These are phyloP conservation scores for Cladosporium phlei DNA, from an alignment of 2,329 filamentous ascomycete genomes.

Conservation along the genomic window DNA sequence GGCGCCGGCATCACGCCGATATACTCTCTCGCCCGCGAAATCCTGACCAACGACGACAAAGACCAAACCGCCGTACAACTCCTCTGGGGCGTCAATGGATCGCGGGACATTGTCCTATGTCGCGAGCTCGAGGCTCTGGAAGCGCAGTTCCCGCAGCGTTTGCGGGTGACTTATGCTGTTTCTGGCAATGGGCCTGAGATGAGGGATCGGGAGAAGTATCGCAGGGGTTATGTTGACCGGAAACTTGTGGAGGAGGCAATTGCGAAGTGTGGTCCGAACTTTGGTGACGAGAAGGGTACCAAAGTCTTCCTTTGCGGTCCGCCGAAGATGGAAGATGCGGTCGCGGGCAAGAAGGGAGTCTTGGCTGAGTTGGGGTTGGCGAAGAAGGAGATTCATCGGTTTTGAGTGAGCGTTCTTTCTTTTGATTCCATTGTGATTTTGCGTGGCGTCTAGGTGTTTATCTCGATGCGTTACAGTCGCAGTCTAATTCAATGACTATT, in stretches of 20 bases:
- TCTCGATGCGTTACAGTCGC: no score
- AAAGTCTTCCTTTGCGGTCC: constrained; percentile 69
- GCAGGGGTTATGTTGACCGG: constrained; percentile 56
- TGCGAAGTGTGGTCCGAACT: constrained; percentile 30
- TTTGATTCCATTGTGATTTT: neutral
- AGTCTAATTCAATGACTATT: no score
- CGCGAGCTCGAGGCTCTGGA: constrained; percentile 53
- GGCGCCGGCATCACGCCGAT: constrained; percentile 69
- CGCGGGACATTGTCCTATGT: constrained; percentile 56
- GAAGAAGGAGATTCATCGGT: constrained; percentile 56
- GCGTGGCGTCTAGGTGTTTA: neutral
- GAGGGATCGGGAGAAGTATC: constrained; percentile 36
- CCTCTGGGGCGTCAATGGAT: constrained; percentile 62
- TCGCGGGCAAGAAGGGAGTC: constrained; percentile 52
- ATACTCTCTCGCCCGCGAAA: constrained; percentile 35
- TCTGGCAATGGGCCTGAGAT: constrained; percentile 37
- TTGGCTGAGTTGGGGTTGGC: constrained; percentile 54
- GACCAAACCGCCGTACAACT: constrained; percentile 62
- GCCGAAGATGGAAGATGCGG: constrained; percentile 58
- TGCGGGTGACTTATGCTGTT: constrained; percentile 56
- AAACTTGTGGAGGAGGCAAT: constrained; percentile 52
- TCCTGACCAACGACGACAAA: constrained; percentile 50
- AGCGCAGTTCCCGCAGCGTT: constrained; percentile 48
- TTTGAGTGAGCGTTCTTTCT: constrained; percentile 35
- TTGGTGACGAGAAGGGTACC: constrained; percentile 35